Base-by-base conservation (phyloP, 257 asterid species). In the Scutellaria minor region DNA sequence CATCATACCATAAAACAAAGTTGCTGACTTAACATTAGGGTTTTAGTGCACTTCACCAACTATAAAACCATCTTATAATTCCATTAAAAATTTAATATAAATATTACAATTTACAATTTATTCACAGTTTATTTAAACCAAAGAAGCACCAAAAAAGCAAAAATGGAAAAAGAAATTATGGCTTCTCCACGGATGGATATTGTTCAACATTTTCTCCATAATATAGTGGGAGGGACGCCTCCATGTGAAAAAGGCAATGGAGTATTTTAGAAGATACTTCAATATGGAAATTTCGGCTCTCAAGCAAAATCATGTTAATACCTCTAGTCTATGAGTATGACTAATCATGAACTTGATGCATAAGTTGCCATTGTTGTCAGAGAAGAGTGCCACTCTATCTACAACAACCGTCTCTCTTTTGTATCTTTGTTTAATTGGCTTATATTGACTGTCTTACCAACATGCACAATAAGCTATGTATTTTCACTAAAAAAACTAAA, bases 241-340 rank as follows among this genome's bases (percentile, higher is more conserved):
- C n/a, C n/a, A n/a, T 18, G 18, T 18, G 0, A 18, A 18, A 18
- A 41, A 7, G 53, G 5, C 6, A 5, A 18, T 45, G 48, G 24
- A 62, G 47, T 44, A 71, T 41, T 9, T 11, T 18, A 11, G 22
- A 53, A 59, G 57, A 63, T 45, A 64, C 15, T 12, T 69, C 44
- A 63, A 74, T 75, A 8, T 22, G 5, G 27, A 27, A 74, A 55
- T 14, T 22, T 11, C 7, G 55, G 10, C n/a, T 74, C 48, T 47
- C 73, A 75, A 59, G 62, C 39, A 31, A 42, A 66, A 68, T 44
- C 10, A 20, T 44, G n/a, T n/a, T 12, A 70, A 24, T 79, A 92
- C 96, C 93, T 94, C 99, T 3, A 97, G 97, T 85, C 99, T 85
- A 48, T 97, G 99, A 83, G 99, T 94, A 71, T 91, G 95, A 31